These are phyloP conservation scores for Diversispora epigaea DNA, from an alignment of 192 early-diverging fungal species.

Conservation along the genomic window DNA sequence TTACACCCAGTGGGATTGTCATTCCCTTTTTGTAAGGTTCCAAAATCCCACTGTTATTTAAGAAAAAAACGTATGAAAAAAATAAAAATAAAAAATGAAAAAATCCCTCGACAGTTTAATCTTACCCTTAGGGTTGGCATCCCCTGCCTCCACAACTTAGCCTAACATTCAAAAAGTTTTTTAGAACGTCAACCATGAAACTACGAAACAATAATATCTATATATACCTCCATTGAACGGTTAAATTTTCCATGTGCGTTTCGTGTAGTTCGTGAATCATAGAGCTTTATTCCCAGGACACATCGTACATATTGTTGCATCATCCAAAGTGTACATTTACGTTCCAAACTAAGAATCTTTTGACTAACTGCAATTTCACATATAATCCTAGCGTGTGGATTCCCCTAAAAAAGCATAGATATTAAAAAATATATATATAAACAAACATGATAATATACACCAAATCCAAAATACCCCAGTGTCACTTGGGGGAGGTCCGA, in stretches of 20 bases:
- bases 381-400: constrained; percentile 11
- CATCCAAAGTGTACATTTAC: too few species aligned
- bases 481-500: constrained; percentile 9
- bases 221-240: constrained; percentile 14
- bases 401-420: neutral
- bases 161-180: constrained; percentile 19
- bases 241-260: constrained; percentile 14
- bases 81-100: constrained; percentile 10
- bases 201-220: constrained; percentile 4
- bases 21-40: neutral
- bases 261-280: constrained; percentile 6
- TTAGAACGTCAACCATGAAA: neutral
- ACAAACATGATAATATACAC: constrained; percentile 6
- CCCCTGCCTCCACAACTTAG: neutral
- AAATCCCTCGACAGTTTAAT: neutral
- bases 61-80: constrained; percentile 1
- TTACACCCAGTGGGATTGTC: constrained; percentile 3
- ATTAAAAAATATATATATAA: constrained; percentile 22
- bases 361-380: neutral
- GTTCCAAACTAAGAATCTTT: too few species aligned
- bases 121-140: neutral
- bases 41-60: constrained; percentile 19
- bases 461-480: constrained; percentile 5
- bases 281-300: constrained; percentile 20
- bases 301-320: neutral